phyloP scores from a whole-genome alignment of 2,329 filamentous ascomycete genomes.

The Capronia americana region DNA sequence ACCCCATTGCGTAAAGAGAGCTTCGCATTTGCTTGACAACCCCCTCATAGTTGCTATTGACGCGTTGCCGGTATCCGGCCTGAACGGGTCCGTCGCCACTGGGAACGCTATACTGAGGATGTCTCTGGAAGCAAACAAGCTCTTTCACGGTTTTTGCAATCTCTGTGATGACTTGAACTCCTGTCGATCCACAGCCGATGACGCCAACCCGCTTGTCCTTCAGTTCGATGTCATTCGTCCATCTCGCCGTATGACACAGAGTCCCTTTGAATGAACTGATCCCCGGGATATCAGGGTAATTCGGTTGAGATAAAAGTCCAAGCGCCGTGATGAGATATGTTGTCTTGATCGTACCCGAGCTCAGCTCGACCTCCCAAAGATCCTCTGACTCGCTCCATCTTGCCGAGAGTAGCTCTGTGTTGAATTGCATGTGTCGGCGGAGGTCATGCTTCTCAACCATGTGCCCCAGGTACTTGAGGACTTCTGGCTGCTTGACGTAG shows the following conservation, averaged over 20 bases:
- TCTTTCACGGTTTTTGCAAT: conserved; percentile 58
- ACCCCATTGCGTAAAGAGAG: background rate
- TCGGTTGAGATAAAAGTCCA: background rate
- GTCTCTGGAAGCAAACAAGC: conserved; percentile 24
- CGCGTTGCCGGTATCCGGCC: conserved; percentile 5
- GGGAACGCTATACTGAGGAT: conserved; percentile 29
- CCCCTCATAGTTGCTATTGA: background rate
- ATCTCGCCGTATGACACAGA: background rate
- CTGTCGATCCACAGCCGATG: conserved; percentile 68
- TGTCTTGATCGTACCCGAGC: conserved; percentile 23
- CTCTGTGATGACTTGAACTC: too few relatives aligned
- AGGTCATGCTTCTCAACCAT: conserved; percentile 6
- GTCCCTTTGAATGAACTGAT: background rate
- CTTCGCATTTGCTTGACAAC: background rate
- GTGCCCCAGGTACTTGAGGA: background rate
- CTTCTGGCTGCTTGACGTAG: background rate
- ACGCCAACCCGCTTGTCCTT: conserved; percentile 65
- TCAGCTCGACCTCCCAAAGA: conserved; percentile 28
- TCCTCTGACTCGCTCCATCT: conserved; percentile 40
- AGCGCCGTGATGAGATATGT: background rate
- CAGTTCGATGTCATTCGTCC: conserved; percentile 45
- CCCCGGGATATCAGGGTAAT: background rate
- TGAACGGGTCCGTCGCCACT: conserved; percentile 10
- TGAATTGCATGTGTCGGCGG: background rate
- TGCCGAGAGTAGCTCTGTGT: background rate